A percentile compares a stretch with the other conserved stretches of the same genome.
Evolutionary conservation across 257 asterid species (phyloP).

Genomic region (Solanum arcanum): DNA sequence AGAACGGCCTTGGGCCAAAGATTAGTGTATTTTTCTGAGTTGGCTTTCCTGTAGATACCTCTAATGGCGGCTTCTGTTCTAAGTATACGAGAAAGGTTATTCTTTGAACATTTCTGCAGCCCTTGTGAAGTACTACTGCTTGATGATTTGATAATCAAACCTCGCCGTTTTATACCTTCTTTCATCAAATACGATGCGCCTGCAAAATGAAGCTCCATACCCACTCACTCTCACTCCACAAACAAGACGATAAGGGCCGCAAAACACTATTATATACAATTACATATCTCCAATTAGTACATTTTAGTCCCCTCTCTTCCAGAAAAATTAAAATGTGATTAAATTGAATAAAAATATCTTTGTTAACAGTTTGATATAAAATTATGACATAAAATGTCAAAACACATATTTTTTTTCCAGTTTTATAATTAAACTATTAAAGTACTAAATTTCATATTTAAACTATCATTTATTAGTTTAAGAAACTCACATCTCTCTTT

Average conservation of each 20-base stretch:
- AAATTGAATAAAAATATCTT: neutral
- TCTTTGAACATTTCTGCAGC: slow-evolving; percentile 38
- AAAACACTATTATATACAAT: neutral
- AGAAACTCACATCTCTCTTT: no score
- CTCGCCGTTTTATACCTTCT: neutral
- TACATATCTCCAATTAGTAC: neutral
- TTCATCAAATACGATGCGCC: slow-evolving; percentile 4
- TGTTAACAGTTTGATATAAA: no score
- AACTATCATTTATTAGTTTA: no score
- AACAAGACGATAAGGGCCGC: neutral
- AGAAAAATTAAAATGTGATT: neutral
- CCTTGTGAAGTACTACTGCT: slow-evolving; percentile 19
- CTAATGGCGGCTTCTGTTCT: slow-evolving; percentile 67
- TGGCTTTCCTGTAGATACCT: slow-evolving; percentile 57
- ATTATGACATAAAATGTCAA: no score
- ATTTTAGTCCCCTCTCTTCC: neutral
- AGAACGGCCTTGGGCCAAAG: slow-evolving; percentile 79
- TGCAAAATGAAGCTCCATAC: slow-evolving; percentile 51
- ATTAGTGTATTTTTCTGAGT: slow-evolving; percentile 60
- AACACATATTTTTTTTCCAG: no score
- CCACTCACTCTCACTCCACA: neutral
- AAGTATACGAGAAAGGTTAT: slow-evolving; percentile 54
- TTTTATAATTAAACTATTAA: no score
- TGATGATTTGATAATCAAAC: neutral
- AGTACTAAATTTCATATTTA: no score